Base-by-base conservation (phyloP, 2,329 filamentous ascomycete genomes). In the Thelonectria olida region DNA sequence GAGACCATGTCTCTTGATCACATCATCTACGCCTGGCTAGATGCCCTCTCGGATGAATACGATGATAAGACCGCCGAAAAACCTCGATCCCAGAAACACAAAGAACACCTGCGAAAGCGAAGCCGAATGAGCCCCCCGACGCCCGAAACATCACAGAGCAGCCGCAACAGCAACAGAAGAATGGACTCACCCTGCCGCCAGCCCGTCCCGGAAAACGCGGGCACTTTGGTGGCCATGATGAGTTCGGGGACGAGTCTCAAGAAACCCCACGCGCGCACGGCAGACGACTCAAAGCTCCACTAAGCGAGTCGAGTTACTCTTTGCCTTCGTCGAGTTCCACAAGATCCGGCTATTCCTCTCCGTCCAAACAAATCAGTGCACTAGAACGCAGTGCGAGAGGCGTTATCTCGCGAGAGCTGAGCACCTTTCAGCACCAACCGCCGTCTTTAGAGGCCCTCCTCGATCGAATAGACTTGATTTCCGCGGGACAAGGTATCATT, bases 291-390 rank as follows among this genome's bases (percentile, higher is more conserved):
- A 42, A 44, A 7, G 20, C 39, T 5, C 39, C 2, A 3, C 39
- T 8, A 44, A 44, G 39, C 12, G 39, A 44, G 39, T 44, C 39
- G 19, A 44, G 38, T 17, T 41, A 8, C 19, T 44, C 39, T 23
- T 10, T 44, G 5, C 6, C 39, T 44, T 44, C 39, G 20, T 7
- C 39, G 12, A 22, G 9, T 6, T 23, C 19, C 39, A 1, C 17
- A 25, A 44, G 31, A 48, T 62, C 60, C 5, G 53, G 54, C 10
- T 48, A 57, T 17, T 62, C 54, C 12, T 62, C 60, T 15, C 60
- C 55, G 31, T 19, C 45, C 9, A 62, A 62, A 17, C 54, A 62
- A 25, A 38, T 62, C 17, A 28, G 31, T 13, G 55, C 28, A 4
- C 60, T 62, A 1, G 50, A 54, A 13, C 38, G 22, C 2, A n/a